These are phyloP conservation scores for Calonectria naviculata DNA, from an alignment of 2,329 filamentous ascomycete genomes.

Conservation along the genomic window DNA sequence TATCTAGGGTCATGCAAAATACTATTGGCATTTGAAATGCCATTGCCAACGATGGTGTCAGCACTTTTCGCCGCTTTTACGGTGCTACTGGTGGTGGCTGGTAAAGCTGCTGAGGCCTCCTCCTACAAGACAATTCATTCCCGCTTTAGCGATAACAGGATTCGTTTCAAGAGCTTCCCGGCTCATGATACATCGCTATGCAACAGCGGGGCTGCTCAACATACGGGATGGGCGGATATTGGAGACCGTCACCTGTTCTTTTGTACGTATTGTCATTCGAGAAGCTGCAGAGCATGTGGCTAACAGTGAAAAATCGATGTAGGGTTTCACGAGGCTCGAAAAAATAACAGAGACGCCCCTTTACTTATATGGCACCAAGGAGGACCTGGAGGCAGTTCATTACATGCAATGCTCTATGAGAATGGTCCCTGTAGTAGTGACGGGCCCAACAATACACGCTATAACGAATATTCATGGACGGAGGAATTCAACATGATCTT, in stretches of 20 bases:
- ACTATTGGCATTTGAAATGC: not conserved
- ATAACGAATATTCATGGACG: not conserved
- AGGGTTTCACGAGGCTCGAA: conserved; percentile 6
- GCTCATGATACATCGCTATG: not conserved
- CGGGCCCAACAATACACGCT: not conserved
- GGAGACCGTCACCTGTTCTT: conserved; percentile 1
- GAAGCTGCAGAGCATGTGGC: not conserved
- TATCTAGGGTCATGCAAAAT: not conserved
- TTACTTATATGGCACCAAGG: conserved; percentile 1
- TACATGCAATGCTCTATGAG: not conserved
- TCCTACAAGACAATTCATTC: not conserved
- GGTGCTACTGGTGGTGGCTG: not conserved
- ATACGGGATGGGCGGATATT: conserved; percentile 5
- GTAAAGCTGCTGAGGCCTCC: not conserved
- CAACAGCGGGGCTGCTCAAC: not conserved
- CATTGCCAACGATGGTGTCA: not conserved
- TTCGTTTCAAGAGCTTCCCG: not conserved
- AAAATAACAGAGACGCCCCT: not conserved
- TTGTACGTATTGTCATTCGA: not conserved
- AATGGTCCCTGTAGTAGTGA: not conserved
- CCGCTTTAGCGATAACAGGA: not conserved
- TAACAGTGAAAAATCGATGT: not conserved
- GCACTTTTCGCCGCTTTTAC: not conserved
- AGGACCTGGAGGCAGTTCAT: not conserved
- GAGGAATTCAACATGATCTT: conserved; percentile 3